These are phyloP conservation scores for Candida neerlandica DNA, from an alignment of 1,139 yeast species.

Conservation along the genomic window DNA sequence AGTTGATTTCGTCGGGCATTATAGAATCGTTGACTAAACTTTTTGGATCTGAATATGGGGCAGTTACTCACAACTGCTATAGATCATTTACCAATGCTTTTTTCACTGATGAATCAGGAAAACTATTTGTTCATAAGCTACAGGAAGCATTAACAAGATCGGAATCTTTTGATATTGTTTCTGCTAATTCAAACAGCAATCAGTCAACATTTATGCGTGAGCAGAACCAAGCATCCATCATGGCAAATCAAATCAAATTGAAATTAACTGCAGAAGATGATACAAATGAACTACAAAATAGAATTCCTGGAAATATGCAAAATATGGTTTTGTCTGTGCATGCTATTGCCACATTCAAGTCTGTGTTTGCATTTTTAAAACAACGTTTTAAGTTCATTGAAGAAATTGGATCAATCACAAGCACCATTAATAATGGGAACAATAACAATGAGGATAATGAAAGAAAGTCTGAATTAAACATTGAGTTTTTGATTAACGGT, in stretches of 20 bases:
- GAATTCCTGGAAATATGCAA: slow-evolving; percentile 33
- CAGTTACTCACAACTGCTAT: slow-evolving; percentile 31
- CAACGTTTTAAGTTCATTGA: slow-evolving; percentile 32
- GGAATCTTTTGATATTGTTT: slow-evolving; percentile 73
- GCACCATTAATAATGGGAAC: neutral
- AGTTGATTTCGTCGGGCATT: slow-evolving; percentile 70
- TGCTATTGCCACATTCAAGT: slow-evolving; percentile 82
- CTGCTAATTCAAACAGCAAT: slow-evolving; percentile 45
- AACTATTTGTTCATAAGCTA: slow-evolving; percentile 46
- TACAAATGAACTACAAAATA: slow-evolving; percentile 21
- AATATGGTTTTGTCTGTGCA: slow-evolving; percentile 70
- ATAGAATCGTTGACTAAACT: slow-evolving; percentile 48
- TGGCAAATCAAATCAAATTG: slow-evolving; percentile 74
- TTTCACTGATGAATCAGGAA: slow-evolving; percentile 24
- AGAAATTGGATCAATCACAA: slow-evolving; percentile 10
- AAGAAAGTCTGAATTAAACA: slow-evolving; percentile 22
- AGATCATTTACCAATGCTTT: slow-evolving; percentile 54
- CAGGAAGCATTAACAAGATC: slow-evolving; percentile 77
- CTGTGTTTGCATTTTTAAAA: slow-evolving; percentile 65
- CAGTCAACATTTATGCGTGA: slow-evolving; percentile 16
- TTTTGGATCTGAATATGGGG: slow-evolving; percentile 34
- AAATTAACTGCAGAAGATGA: slow-evolving; percentile 42
- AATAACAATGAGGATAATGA: slow-evolving; percentile 12
- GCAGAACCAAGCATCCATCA: slow-evolving; percentile 51
- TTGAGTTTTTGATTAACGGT: slow-evolving; percentile 67